Evolutionary conservation across 441 rosid genomes (phyloP).

Genomic region (Rhodomyrtus psidioides): DNA sequence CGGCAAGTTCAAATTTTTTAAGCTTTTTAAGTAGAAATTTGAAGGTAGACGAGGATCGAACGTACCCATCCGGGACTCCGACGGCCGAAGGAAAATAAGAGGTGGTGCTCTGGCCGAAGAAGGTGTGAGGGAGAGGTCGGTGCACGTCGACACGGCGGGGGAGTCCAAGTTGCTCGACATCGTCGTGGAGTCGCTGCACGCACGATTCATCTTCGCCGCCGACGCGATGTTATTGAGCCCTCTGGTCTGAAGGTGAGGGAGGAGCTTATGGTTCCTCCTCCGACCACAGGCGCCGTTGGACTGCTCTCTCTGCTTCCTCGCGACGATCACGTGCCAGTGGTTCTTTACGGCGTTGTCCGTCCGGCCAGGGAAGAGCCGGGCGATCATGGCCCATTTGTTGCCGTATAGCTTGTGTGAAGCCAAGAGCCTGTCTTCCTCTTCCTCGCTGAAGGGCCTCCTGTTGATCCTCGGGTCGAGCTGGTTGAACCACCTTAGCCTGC

Average conservation of each 20-base stretch:
- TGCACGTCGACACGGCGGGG: conserved; percentile 43
- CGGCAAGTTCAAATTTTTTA: background rate
- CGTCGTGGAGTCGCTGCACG: conserved; percentile 37
- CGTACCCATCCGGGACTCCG: conserved; percentile 13
- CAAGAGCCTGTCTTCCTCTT: conserved; percentile 81
- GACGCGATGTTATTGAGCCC: conserved; percentile 11
- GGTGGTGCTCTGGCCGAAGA: conserved; percentile 27
- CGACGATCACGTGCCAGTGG: conserved; percentile 98
- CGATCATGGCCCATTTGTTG: conserved; percentile 96
- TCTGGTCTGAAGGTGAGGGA: background rate
- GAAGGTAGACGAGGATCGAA: background rate
- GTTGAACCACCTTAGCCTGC: conserved; percentile 94
- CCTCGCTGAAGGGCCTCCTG: conserved; percentile 71
- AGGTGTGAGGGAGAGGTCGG: conserved; percentile 56
- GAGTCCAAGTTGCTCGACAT: conserved; percentile 29
- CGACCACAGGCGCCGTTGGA: conserved; percentile 36
- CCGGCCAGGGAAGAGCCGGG: conserved; percentile 84
- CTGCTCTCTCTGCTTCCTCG: conserved; percentile 75
- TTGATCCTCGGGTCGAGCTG: conserved; percentile 95
- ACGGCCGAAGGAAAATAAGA: conserved; percentile 12
- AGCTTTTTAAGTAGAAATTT: background rate
- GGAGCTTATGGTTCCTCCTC: conserved; percentile 33
- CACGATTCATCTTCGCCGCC: conserved; percentile 28
- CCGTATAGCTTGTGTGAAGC: conserved; percentile 76
- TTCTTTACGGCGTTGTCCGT: conserved; percentile 98